Evolutionary conservation across 2,329 filamentous ascomycete genomes (phyloP), one percentile per base, ranked within the genome.

Genomic region (Fusarium humuli): DNA sequence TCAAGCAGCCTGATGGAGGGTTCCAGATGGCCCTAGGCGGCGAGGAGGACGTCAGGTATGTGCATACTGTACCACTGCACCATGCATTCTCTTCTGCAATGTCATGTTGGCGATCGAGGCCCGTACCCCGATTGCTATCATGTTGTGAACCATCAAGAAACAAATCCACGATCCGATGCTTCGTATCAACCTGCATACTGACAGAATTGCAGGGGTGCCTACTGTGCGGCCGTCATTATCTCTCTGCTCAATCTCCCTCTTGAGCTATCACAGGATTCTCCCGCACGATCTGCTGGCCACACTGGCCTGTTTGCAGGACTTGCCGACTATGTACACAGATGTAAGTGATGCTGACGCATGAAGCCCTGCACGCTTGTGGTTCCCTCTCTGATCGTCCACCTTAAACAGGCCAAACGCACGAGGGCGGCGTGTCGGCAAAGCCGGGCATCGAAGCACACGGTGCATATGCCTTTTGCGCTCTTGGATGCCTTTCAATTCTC

Each of bases 391-490:
- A 65, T 67, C 67, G 62, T 67, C 69, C 67, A 72, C 55, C 66
- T 65, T 59, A 12, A 41, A 66, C 57, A 94, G 92, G 92, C 79
- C 95, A 98, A 86, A 97, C 93, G 13, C 98, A 92, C 80, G 96
- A 99, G 83, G 96, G 96, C 70, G 96, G 96, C 50, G 94, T 99
- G 73, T 94, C 93, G 70, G 92, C 90, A 59, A 91, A 91, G 69
- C 96, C 94, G 55, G 91, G 91, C 64, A 90, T 92, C 69, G 96
- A 99, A 85, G 96, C 95, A 57, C 96, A 99, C 81, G 96, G 96
- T 66, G 96, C 94, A 70, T 99, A 98, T 82, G 93, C 95, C 27
- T 98, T 98, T 81, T 98, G 95, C 81, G 94, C 93, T 59, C 83
- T 99, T 63, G 96, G 92, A 58, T 97, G 93, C 80, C 87, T 99